Percentiles rank a stretch among this genome's conserved stretches.
These are phyloP conservation scores for Erythrobasidium hasegawianum DNA, from an alignment of 1,284 basidiomycete species.

Conservation along the genomic window DNA sequence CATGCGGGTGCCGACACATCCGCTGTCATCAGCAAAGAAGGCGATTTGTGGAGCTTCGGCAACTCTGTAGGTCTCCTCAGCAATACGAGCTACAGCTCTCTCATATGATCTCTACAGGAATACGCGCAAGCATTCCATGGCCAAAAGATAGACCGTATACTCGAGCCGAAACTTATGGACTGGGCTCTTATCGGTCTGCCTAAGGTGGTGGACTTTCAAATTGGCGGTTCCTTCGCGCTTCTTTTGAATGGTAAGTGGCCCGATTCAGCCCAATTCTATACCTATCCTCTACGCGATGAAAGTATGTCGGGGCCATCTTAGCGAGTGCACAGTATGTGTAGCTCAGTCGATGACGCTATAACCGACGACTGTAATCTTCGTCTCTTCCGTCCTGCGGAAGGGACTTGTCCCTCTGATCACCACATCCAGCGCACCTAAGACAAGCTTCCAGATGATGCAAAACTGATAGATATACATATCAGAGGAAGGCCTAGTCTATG, in stretches of 20 bases:
- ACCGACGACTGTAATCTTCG: constrained; percentile 33
- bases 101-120: constrained; percentile 35
- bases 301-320: constrained; percentile 44
- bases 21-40: constrained; percentile 38
- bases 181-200: constrained; percentile 57
- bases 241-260: constrained; percentile 40
- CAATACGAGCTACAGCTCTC: background rate
- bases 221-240: constrained; percentile 41
- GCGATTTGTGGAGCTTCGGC: constrained; percentile 40
- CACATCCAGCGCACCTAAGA: too few species aligned
- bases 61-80: constrained; percentile 38
- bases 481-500: constrained; percentile 23
- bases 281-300: constrained; percentile 34
- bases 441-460: too few species aligned
- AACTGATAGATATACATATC: too few species aligned
- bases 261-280: too few species aligned
- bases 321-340: constrained; percentile 16
- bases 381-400: background rate
- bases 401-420: constrained; percentile 30
- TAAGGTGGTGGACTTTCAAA: constrained; percentile 31
- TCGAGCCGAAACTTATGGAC: constrained; percentile 64
- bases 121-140: constrained; percentile 42
- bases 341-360: constrained; percentile 28
- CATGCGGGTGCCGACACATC: constrained; percentile 41
- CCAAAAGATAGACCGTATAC: constrained; percentile 61